Conservation (phyloP, 2,329 filamentous ascomycete species). For the Claviceps maximensis region DNA sequence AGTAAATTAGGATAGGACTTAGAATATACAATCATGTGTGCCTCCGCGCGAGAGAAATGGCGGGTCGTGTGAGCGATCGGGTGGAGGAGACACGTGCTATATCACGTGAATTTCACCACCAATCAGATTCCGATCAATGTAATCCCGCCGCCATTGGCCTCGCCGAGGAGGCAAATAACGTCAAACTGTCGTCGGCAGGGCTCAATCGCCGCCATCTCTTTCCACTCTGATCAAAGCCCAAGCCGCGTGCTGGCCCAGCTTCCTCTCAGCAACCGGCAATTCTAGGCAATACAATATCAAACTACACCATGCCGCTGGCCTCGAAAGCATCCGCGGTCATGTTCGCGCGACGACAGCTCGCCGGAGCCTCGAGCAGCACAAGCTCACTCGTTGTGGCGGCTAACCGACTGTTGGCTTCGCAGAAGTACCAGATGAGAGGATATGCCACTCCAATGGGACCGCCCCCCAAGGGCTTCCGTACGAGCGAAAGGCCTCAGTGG, state of each 20-base stretch:
- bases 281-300: neutral
- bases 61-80: too few relatives aligned
- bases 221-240: constrained; percentile 3
- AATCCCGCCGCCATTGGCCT: constrained; percentile 22
- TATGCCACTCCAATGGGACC: constrained; percentile 64
- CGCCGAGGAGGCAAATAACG: neutral
- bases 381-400: constrained; percentile 12
- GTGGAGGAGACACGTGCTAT: neutral
- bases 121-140: constrained; percentile 27
- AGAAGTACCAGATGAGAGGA: constrained; percentile 18
- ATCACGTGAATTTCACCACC: constrained; percentile 8
- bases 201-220: constrained; percentile 14
- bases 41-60: too few relatives aligned
- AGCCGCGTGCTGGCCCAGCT: neutral
- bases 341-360: constrained; percentile 24
- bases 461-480: constrained; percentile 69
- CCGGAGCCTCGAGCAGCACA: constrained; percentile 12
- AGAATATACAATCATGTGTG: too few relatives aligned
- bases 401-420: constrained; percentile 7
- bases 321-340: constrained; percentile 19
- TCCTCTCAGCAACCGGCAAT: neutral
- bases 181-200: constrained; percentile 3
- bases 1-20: too few relatives aligned
- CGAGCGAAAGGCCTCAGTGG: constrained; percentile 62
- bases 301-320: constrained; percentile 18